A percentile compares a stretch with the other conserved stretches of the same genome.
Conservation (phyloP, 495 filamentous ascomycete species). For the Neurospora sp. region DNA sequence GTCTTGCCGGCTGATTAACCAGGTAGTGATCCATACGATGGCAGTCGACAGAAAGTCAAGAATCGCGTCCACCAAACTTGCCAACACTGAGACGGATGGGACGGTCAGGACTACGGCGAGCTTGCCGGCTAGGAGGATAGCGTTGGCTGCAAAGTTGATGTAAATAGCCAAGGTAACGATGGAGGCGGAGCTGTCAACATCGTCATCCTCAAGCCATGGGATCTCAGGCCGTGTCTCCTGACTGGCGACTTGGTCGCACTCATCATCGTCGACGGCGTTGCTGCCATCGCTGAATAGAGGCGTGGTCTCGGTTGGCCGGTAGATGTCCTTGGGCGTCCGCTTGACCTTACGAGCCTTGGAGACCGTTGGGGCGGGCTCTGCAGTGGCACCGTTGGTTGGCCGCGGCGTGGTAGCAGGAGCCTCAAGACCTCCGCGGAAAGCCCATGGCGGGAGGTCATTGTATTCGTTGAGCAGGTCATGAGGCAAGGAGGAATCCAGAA, state of each 20-base stretch:
- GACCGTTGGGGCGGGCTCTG: slow-evolving; percentile 24
- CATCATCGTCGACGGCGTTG: slow-evolving; percentile 22
- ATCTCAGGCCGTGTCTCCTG: slow-evolving; percentile 31
- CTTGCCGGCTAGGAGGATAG: slow-evolving; percentile 67
- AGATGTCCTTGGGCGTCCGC: slow-evolving; percentile 72
- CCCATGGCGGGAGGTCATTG: slow-evolving; percentile 38
- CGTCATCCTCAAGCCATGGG: slow-evolving; percentile 45
- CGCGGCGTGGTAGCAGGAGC: slow-evolving; percentile 44
- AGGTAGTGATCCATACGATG: slow-evolving; percentile 79
- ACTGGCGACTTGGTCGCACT: slow-evolving; percentile 12
- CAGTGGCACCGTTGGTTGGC: slow-evolving; percentile 14
- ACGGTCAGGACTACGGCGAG: slow-evolving; percentile 69
- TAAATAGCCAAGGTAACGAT: slow-evolving; percentile 75
- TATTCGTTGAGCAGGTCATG: slow-evolving; percentile 85
- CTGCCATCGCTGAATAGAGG: slow-evolving; percentile 42
- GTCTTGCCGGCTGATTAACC: slow-evolving; percentile 62
- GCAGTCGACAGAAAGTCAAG: slow-evolving; percentile 79
- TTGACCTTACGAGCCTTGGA: slow-evolving; percentile 31
- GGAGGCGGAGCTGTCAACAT: slow-evolving; percentile 51
- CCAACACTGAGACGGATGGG: slow-evolving; percentile 77
- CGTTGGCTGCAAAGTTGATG: slow-evolving; percentile 77
- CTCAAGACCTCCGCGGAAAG: slow-evolving; percentile 29
- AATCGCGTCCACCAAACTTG: slow-evolving; percentile 78
- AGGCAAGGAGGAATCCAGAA: slow-evolving; percentile 80
- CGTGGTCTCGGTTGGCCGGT: slow-evolving; percentile 62